A percentile compares a stretch with the other conserved stretches of the same genome.
These are phyloP conservation scores for Amylocystis lapponica DNA, from an alignment of 768 basidiomycete genomes.

Conservation along the genomic window DNA sequence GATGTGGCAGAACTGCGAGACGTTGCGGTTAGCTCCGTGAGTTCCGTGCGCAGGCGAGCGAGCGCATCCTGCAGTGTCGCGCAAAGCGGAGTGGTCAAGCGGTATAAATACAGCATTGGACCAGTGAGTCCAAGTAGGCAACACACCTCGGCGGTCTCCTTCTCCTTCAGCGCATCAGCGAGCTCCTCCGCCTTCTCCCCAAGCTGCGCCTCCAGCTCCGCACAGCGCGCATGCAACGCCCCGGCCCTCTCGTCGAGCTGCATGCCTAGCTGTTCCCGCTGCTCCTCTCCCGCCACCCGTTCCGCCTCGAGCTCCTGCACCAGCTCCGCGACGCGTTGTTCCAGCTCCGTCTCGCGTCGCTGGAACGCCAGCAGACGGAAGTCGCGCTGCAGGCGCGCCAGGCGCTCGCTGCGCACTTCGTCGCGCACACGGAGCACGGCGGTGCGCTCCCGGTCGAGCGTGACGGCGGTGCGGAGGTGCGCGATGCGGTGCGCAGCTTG, in stretches of 20 bases:
- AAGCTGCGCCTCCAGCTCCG: constrained; percentile 30
- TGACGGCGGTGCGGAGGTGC: constrained; percentile 50
- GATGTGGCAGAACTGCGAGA: constrained; percentile 42
- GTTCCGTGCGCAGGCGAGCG: constrained; percentile 40
- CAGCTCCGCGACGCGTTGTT: constrained; percentile 45
- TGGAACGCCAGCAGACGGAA: constrained; percentile 65
- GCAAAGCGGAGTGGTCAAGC: background rate
- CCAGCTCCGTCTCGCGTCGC: constrained; percentile 53
- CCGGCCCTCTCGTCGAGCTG: constrained; percentile 24
- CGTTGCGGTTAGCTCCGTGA: constrained; percentile 43
- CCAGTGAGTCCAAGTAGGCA: too few species aligned
- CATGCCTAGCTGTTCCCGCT: constrained; percentile 28
- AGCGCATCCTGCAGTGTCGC: constrained; percentile 31
- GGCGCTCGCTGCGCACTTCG: constrained; percentile 46
- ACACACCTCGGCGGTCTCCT: constrained; percentile 32
- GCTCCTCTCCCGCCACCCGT: constrained; percentile 39
- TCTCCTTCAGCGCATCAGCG: constrained; percentile 35
- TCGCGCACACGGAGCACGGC: constrained; percentile 52
- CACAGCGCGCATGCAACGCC: constrained; percentile 25
- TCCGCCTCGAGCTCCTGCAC: constrained; percentile 38
- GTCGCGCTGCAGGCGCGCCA: constrained; percentile 58
- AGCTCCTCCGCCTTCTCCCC: constrained; percentile 37
- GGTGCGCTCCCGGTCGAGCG: constrained; percentile 48
- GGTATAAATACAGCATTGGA: background rate
- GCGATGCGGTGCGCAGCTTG: constrained; percentile 59